phyloP scores from a whole-genome alignment of 1,139 yeast species.

The Scheffersomyces quercinus region DNA sequence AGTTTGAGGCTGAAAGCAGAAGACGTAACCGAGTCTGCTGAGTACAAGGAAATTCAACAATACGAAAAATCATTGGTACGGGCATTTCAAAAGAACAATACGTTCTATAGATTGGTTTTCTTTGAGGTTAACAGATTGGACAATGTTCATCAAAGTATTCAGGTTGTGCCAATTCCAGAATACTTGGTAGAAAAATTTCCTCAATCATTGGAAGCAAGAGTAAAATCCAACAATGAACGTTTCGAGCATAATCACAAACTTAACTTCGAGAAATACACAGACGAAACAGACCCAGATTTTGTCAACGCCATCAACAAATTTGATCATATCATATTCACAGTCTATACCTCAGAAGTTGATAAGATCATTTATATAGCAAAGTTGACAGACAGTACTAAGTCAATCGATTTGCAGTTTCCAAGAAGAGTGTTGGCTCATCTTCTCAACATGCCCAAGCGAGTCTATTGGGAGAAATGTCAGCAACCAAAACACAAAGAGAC shows the following conservation, averaged over 20 bases:
- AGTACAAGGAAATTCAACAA: constrained; percentile 28
- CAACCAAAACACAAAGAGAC: constrained; percentile 61
- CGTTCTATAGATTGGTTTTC: constrained; percentile 47
- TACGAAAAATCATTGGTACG: constrained; percentile 47
- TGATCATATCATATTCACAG: constrained; percentile 43
- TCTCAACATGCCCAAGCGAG: constrained; percentile 58
- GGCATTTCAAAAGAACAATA: constrained; percentile 40
- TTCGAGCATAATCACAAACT: constrained; percentile 44
- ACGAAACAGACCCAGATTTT: constrained; percentile 22
- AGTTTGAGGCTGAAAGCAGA: constrained; percentile 26
- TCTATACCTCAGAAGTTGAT: constrained; percentile 18
- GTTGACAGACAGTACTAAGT: constrained; percentile 23
- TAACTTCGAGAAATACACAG: constrained; percentile 34
- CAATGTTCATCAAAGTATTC: constrained; percentile 67
- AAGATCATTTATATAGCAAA: constrained; percentile 23
- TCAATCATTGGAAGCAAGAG: constrained; percentile 37
- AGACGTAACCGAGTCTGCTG: constrained; percentile 17
- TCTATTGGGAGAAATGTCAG: constrained; percentile 72
- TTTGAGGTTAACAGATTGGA: constrained; percentile 61
- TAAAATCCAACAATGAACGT: constrained; percentile 50
- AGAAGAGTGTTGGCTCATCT: constrained; percentile 69
- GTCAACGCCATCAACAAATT: constrained; percentile 29
- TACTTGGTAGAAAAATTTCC: constrained; percentile 38
- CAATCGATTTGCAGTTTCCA: constrained; percentile 74
- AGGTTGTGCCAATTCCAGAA: constrained; percentile 59